Conservation (phyloP, 306 rosid species). For the Quercus berberidifolia region DNA sequence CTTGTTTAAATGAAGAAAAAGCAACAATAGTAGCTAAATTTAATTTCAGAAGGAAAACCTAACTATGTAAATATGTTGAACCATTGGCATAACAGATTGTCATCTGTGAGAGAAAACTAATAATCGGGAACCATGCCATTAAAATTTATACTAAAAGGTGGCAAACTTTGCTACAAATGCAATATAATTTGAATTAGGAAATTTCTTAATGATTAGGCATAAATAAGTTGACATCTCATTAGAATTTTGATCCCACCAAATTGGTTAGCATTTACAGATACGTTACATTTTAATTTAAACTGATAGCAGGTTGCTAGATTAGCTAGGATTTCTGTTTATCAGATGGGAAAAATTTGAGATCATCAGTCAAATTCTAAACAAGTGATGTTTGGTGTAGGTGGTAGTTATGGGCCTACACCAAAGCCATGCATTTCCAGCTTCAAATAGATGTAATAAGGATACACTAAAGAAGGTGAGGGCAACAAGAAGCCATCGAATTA, state of each 20-base stretch:
- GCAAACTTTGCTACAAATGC: background rate
- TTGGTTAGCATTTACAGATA: background rate
- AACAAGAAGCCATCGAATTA: no score
- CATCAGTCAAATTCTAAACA: background rate
- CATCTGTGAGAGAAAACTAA: background rate
- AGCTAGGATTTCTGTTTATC: background rate
- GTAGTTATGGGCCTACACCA: no score
- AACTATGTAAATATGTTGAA: background rate
- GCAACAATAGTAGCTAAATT: background rate
- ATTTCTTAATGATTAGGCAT: background rate
- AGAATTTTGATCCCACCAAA: background rate
- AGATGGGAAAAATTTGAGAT: background rate
- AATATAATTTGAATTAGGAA: background rate
- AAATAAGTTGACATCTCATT: background rate
- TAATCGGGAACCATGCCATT: background rate
- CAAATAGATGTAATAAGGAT: no score
- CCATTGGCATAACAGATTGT: background rate
- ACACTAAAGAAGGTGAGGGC: no score
- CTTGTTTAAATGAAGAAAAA: background rate
- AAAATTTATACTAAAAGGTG: background rate
- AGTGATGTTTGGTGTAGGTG: no score
- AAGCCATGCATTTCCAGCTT: no score
- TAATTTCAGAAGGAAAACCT: background rate
- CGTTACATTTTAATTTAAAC: background rate
- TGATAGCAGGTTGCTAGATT: background rate